Conservation (phyloP, 768 basidiomycete species). For the Ramaria sp. region DNA sequence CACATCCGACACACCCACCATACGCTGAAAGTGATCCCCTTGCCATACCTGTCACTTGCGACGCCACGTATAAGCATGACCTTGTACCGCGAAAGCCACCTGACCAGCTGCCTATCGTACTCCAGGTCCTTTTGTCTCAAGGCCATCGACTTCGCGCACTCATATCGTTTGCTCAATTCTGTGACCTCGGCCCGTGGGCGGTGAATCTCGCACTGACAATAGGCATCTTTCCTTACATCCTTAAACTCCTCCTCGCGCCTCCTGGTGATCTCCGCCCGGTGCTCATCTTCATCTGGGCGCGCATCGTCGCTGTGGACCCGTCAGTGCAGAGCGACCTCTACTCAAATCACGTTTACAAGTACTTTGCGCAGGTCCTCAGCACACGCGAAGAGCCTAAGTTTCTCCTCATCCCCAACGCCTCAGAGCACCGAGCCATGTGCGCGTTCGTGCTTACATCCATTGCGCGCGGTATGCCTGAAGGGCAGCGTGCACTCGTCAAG, state of each 20-base stretch:
- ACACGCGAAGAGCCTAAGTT: slow-evolving; percentile 48
- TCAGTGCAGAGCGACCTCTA: slow-evolving; percentile 85
- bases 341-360: slow-evolving; percentile 59
- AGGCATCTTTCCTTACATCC: slow-evolving; percentile 98
- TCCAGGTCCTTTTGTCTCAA: slow-evolving; percentile 94
- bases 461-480: slow-evolving; percentile 78
- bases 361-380: slow-evolving; percentile 72
- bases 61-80: slow-evolving; percentile 23
- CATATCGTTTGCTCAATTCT: slow-evolving; percentile 92
- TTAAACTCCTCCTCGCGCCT: slow-evolving; percentile 90
- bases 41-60: slow-evolving; percentile 6
- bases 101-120: slow-evolving; percentile 96
- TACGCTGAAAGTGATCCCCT: too few relatives aligned
- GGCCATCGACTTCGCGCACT: slow-evolving; percentile 92
- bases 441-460: slow-evolving; percentile 90
- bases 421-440: slow-evolving; percentile 97
- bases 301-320: slow-evolving; percentile 93
- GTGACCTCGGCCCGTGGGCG: slow-evolving; percentile 98
- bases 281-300: slow-evolving; percentile 97
- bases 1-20: background rate
- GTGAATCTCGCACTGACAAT: slow-evolving; percentile 93
- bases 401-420: slow-evolving; percentile 72
- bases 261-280: slow-evolving; percentile 94
- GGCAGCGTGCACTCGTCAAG: slow-evolving; percentile 76
- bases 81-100: slow-evolving; percentile 80